A percentile compares a stretch with the other conserved stretches of the same genome.
These are phyloP conservation scores for Pisolithus orientalis DNA, from an alignment of 768 basidiomycete species.

Conservation along the genomic window DNA sequence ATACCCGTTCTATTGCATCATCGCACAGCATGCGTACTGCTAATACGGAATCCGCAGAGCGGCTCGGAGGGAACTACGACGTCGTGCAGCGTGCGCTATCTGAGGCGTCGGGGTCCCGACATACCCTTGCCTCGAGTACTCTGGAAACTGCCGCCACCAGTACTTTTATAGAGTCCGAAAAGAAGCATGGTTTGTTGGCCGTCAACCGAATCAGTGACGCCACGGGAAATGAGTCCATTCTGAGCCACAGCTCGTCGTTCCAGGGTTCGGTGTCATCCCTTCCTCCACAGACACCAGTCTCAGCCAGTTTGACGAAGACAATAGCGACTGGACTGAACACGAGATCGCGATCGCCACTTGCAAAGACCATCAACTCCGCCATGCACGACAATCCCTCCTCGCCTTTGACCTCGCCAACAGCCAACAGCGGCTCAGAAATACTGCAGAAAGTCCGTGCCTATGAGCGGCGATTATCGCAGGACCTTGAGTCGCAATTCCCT, in stretches of 20 bases:
- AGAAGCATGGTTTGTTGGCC: slow-evolving; percentile 8
- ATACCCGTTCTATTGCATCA: slow-evolving; percentile 35
- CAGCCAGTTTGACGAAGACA: background rate
- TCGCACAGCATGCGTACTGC: slow-evolving; percentile 56
- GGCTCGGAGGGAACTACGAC: slow-evolving; percentile 61
- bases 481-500: slow-evolving; percentile 34
- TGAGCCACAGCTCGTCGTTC: background rate
- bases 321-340: background rate
- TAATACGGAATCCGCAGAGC: slow-evolving; percentile 63
- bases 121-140: slow-evolving; percentile 21
- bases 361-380: background rate
- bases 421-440: slow-evolving; percentile 27
- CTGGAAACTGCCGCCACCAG: slow-evolving; percentile 11
- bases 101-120: slow-evolving; percentile 20
- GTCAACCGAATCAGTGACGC: background rate
- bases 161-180: background rate
- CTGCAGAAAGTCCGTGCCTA: slow-evolving; percentile 49
- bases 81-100: slow-evolving; percentile 50
- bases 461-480: slow-evolving; percentile 54
- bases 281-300: background rate
- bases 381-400: background rate
- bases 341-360: background rate
- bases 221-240: background rate
- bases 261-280: background rate
- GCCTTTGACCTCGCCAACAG: slow-evolving; percentile 7